Base-by-base conservation (phyloP, 2,329 filamentous ascomycete genomes). In the Cercospora sp. region DNA sequence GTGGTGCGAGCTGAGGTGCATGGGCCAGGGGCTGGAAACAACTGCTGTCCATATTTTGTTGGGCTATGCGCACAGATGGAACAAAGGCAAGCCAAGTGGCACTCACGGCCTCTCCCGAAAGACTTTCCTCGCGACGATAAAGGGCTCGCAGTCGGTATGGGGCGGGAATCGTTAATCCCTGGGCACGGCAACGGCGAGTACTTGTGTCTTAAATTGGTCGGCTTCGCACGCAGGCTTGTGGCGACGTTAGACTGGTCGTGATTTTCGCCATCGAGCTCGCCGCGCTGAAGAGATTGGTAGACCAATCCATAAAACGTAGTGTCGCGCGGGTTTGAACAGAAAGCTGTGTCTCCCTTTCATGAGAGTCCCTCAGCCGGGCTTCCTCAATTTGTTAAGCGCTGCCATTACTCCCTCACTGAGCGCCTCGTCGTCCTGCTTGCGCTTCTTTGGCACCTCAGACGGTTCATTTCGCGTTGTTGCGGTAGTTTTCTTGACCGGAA, bases 371-470 rank as follows among this genome's bases (percentile, higher is more conserved):
- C 63, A 69, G 51, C 57, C 53, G 13, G 67, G 49, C 65, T 80
- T 78, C 59, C 87, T 80, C 60, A 89, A 76, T 72, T 84, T 88
- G 59, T 82, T 85, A 61, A 89, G 75, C 5, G 87, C 87, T 32
- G 86, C 85, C 80, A 85, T 83, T 61, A 89, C 83, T 9, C 87
- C 87, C 60, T 88, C 86, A 71, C 82, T 85, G 69, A 88, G 74
- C n/a, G 80, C 79, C 60, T 83, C 81, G 13, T 83, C 79, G 57
- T 75, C 74, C 28, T 75, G 74, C 70, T 81, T 81, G 37, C 79
- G 75, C 72, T 80, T 81, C 62, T 72, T 74, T 18, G 73, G 58
- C 13, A 49, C 45, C 60, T 67, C 64, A 21, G 66, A 24, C n/a
- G 60, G 34, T 13, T 63, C 60, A 5, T 21, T 37, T 30, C 49